phyloP scores from a whole-genome alignment of 805 yeast species.

The Hanseniaspora lindneri region DNA sequence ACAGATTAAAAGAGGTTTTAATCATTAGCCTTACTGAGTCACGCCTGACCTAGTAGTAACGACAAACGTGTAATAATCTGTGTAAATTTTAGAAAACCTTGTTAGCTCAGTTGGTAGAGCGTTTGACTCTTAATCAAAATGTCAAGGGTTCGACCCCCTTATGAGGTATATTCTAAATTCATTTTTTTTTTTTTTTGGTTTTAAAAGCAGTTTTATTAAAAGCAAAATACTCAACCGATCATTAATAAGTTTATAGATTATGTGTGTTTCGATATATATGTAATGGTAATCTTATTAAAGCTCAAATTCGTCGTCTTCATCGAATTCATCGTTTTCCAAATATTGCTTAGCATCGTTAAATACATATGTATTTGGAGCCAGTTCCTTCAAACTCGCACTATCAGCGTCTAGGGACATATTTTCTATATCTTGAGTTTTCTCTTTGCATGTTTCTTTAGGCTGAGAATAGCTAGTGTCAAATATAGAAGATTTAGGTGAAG shows the following conservation, averaged over 20 bases:
- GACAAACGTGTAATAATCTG: too few relatives aligned
- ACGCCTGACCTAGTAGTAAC: too few relatives aligned
- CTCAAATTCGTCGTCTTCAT: slow-evolving; percentile 24
- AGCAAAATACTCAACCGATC: too few relatives aligned
- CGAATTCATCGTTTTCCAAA: slow-evolving; percentile 23
- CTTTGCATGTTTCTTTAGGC: too few relatives aligned
- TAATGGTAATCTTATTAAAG: too few relatives aligned
- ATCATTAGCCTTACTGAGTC: too few relatives aligned
- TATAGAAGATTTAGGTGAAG: slow-evolving; percentile 24
- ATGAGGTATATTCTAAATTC: slow-evolving; percentile 6
- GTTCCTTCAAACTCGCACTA: neutral
- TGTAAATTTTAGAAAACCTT: slow-evolving; percentile 12
- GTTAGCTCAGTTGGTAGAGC: slow-evolving; percentile 16
- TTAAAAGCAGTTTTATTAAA: neutral
- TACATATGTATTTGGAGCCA: neutral
- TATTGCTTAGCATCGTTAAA: slow-evolving; percentile 23
- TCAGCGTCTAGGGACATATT: neutral
- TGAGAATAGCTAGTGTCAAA: slow-evolving; percentile 22
- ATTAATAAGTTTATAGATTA: too few relatives aligned
- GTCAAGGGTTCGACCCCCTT: slow-evolving; percentile 16
- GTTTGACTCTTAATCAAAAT: slow-evolving; percentile 16
- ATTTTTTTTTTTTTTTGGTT: neutral
- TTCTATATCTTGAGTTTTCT: neutral
- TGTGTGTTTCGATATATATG: too few relatives aligned
- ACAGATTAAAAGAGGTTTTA: neutral